Base-by-base conservation (phyloP, 2,329 filamentous ascomycete genomes). In the Botryotinia calthae region DNA sequence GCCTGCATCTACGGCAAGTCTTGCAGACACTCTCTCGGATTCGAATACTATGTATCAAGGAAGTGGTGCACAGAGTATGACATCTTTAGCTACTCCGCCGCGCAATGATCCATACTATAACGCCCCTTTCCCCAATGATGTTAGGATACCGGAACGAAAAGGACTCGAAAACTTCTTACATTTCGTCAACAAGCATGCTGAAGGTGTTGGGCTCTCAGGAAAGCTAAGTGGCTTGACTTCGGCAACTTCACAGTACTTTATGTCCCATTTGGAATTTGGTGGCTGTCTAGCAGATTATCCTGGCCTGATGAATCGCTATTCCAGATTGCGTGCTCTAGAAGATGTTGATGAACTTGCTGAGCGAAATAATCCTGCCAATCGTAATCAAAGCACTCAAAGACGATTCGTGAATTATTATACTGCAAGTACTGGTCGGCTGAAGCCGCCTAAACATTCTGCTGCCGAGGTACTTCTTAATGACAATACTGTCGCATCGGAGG, bases 331-430 rank as follows among this genome's bases (percentile, higher is more conserved):
- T 71, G 87, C 86, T 2, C 83, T 97, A 16, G 94, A 97, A 79
- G 90, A 93, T 78, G 84, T 90, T 7, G 87, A 93, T 72, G 89
- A 91, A 75, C 77, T 87, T 2, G 81, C 76, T 34, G 70, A 62
- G 79, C 67, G 75, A 77, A 62, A 71, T 75, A 63, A 76, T 28
- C 42, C 73, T 72, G 76, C 74, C 25, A 72, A 78, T 72, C 74
- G 78, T 69, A 70, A 72, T 62, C 66, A 59, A 75, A 83, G 83
- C 2, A 83, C 84, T 3, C 85, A 91, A 70, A 88, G 96, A 18
- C 87, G 94, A 25, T 97, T 97, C 78, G 86, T 93, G 73, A 97
- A 97, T 80, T 97, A 97, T 81, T 97, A 95, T 80, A 97, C 94
- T 1, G 87, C 92, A n/a, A 94, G 92, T 76, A 91, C 91, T 16